Percentiles rank a stretch among this genome's conserved stretches.
Evolutionary conservation across 805 yeast species (phyloP).

Genomic region (Wickerhamiella sorbophila): DNA sequence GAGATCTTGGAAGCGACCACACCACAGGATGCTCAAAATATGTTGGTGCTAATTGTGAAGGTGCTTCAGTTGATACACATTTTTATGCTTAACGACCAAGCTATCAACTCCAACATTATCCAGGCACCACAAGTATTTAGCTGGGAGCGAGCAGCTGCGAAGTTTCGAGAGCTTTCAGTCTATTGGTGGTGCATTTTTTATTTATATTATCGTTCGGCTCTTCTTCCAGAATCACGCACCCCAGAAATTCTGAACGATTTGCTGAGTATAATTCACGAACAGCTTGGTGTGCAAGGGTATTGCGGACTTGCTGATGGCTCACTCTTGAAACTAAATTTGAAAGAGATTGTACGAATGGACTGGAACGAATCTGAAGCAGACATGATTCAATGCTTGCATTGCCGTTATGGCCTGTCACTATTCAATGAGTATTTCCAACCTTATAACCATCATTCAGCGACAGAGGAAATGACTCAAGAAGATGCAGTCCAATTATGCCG

Average conservation of each 20-base stretch:
- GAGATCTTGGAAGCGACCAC: conserved; percentile 9
- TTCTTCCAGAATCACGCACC: conserved; percentile 13
- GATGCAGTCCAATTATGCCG: conserved; percentile 31
- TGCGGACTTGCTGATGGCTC: conserved; percentile 54
- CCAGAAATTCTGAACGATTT: conserved; percentile 29
- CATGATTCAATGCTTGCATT: conserved; percentile 60
- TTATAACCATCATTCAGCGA: conserved; percentile 45
- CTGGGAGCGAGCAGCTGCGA: conserved; percentile 21
- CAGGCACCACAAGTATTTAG: conserved; percentile 22
- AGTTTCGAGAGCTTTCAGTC: conserved; percentile 23
- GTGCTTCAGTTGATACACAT: conserved; percentile 25
- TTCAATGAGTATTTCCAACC: conserved; percentile 48
- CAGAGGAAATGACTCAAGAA: conserved; percentile 28
- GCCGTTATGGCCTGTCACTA: conserved; percentile 59
- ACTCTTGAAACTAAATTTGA: conserved; percentile 48
- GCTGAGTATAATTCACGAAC: conserved; percentile 51
- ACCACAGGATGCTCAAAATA: conserved; percentile 1
- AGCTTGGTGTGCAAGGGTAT: conserved; percentile 51
- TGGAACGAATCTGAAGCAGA: conserved; percentile 44
- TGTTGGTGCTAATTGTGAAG: conserved; percentile 15
- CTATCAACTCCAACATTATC: conserved; percentile 19
- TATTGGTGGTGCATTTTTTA: conserved; percentile 27
- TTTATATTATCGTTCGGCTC: conserved; percentile 26
- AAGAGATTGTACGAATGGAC: conserved; percentile 33
- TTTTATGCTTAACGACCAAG: conserved; percentile 26